These are phyloP conservation scores for Fusarium stilboides DNA, from an alignment of 2,329 filamentous ascomycete species.

Conservation along the genomic window DNA sequence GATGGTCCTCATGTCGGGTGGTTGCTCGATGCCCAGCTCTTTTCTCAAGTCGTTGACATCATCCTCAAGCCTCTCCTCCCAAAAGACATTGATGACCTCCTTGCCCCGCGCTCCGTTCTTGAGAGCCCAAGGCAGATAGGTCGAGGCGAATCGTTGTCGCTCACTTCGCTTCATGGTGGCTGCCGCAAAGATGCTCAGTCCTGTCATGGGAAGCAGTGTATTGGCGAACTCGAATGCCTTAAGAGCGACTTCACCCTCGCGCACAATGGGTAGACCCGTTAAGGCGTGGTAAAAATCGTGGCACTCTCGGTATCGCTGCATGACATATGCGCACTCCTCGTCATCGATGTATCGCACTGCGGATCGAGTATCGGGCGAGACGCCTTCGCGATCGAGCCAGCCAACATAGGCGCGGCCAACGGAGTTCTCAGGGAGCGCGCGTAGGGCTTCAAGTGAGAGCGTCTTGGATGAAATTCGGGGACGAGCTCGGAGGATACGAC, in stretches of 20 bases:
- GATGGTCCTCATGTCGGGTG: conserved; percentile 86
- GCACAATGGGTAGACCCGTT: conserved; percentile 88
- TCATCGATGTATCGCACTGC: conserved; percentile 92
- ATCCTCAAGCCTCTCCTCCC: conserved; percentile 93
- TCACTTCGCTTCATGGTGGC: conserved; percentile 89
- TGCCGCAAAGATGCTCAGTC: conserved; percentile 85
- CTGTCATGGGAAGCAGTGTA: conserved; percentile 95
- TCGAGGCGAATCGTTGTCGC: conserved; percentile 78
- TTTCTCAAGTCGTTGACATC: conserved; percentile 82
- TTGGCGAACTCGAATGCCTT: conserved; percentile 99
- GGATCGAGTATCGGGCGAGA: conserved; percentile 90
- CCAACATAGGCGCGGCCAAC: conserved; percentile 86
- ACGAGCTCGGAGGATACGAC: conserved; percentile 90
- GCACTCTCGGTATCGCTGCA: conserved; percentile 97
- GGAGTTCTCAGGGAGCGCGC: conserved; percentile 78
- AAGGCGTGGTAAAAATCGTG: conserved; percentile 99
- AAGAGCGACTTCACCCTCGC: conserved; percentile 97
- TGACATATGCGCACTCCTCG: conserved; percentile 96
- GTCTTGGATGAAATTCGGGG: conserved; percentile 88
- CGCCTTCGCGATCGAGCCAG: conserved; percentile 95
- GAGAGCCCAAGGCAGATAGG: conserved; percentile 92
- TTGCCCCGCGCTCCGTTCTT: conserved; percentile 82
- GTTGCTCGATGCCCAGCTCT: conserved; percentile 87
- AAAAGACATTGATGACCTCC: conserved; percentile 96
- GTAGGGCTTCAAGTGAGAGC: conserved; percentile 76